Base-by-base conservation (phyloP, 2,329 filamentous ascomycete species). In the Dendryphion nanum region DNA sequence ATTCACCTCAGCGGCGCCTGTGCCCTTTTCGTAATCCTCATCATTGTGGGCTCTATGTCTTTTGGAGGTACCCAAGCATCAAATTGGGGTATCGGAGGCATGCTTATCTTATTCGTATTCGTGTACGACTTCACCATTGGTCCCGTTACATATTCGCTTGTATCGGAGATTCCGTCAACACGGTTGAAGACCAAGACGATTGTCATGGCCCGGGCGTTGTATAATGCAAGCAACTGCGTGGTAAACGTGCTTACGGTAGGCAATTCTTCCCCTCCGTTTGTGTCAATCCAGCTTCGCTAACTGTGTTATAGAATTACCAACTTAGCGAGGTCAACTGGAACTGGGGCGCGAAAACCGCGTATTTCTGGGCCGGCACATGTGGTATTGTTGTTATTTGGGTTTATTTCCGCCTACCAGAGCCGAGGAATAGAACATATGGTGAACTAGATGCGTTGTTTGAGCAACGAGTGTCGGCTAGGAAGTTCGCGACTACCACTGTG, bases 131-230 rank as follows among this genome's bases (percentile, higher is more conserved):
- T 90, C 34, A 86, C 86, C 0, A 88, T 95, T 30, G 89, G 89
- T 14, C 91, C 89, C 0, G 86, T 95, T 5, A 89, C 85, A 59
- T 95, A 94, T 68, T 90, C 87, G 0, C 78, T 95, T 10, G 88
- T 95, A 3, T 79, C 85, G 1, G 89, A 95, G 63, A 69, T 95
- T 32, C 88, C 87, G 0, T 88, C 87, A 1, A 81, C 86, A 8
- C 79, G 89, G 4, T 74, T 95, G 28, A 86, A 90, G 61, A 87
- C 91, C 67, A 95, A 95, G 73, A 94, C 89, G 0, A 85, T 95
- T 29, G 88, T 91, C 1, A 76, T 95, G 3, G 88, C 85, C 2
- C 82, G 89, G 37, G 85, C 86, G 42, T 69, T 88, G 10, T 75
- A 70, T 72, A 89, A 91, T 53, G 72, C 91, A 21, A 85, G 88